These are phyloP conservation scores for Ascocoryne sarcoides DNA, from an alignment of 2,329 filamentous ascomycete species.

Conservation along the genomic window DNA sequence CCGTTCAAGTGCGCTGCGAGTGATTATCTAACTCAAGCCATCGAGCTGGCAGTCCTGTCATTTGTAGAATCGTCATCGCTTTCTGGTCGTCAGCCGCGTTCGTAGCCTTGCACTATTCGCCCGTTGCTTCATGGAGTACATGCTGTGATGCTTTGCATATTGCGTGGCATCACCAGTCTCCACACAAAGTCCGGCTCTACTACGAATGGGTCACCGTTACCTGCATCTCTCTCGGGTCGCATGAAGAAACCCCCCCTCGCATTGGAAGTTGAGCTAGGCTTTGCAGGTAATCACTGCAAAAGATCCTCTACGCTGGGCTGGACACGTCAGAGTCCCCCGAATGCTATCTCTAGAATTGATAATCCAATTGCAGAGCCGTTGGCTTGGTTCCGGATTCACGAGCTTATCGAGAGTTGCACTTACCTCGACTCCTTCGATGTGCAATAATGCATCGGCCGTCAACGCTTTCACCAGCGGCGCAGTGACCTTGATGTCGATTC, in stretches of 20 bases:
- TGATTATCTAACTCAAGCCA: too few species aligned
- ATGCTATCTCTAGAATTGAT: constrained; percentile 10
- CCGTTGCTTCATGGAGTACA: constrained; percentile 13
- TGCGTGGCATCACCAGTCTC: constrained; percentile 20
- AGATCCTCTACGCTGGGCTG: constrained; percentile 9
- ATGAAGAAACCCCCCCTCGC: constrained; percentile 15
- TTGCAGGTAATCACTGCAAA: constrained; percentile 15
- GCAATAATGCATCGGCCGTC: constrained; percentile 10
- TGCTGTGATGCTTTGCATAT: constrained; percentile 22
- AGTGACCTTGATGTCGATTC: constrained; percentile 25
- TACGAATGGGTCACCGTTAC: constrained; percentile 17
- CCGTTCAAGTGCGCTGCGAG: too few species aligned
- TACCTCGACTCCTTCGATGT: constrained; percentile 6
- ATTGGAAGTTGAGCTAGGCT: constrained; percentile 19
- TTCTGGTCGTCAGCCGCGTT: constrained; percentile 19
- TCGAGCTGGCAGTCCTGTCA: too few species aligned
- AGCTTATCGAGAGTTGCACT: constrained; percentile 5
- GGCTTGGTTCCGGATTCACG: constrained; percentile 6
- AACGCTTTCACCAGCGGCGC: constrained; percentile 12
- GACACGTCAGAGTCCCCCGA: constrained; percentile 26
- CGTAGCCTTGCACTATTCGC: constrained; percentile 22
- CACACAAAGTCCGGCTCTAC: constrained; percentile 12
- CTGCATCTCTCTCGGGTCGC: constrained; percentile 19
- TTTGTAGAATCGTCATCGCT: too few species aligned
- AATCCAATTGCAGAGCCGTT: constrained; percentile 18